These are phyloP conservation scores for Ogataea haglerorum DNA, from an alignment of 805 yeast species.

Conservation along the genomic window DNA sequence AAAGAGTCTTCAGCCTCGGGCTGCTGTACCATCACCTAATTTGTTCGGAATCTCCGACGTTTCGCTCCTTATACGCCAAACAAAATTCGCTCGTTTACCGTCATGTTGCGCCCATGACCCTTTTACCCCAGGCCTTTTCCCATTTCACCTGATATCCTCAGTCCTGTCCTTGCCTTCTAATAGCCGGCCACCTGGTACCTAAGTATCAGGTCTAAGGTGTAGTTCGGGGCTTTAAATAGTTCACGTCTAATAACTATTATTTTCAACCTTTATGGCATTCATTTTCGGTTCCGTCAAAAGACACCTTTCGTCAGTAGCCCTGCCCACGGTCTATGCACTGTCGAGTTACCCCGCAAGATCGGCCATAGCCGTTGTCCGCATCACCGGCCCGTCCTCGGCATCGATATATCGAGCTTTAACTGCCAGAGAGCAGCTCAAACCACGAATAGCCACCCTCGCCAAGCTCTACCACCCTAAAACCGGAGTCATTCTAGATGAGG, in stretches of 20 bases:
- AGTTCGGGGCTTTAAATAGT: slow-evolving; percentile 2
- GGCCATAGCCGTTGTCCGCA: slow-evolving; percentile 82
- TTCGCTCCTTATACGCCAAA: slow-evolving; percentile 4
- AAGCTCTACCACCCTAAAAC: slow-evolving; percentile 46
- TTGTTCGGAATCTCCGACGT: neutral
- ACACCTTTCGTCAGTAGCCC: neutral
- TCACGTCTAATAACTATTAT: slow-evolving; percentile 4
- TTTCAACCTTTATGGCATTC: neutral
- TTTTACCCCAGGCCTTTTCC: neutral
- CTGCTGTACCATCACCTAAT: slow-evolving; percentile 39
- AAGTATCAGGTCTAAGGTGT: slow-evolving; percentile 7
- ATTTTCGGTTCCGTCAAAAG: neutral
- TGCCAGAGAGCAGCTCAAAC: slow-evolving; percentile 36
- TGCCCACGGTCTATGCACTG: slow-evolving; percentile 79
- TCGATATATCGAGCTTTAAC: slow-evolving; percentile 49
- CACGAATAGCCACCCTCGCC: slow-evolving; percentile 56
- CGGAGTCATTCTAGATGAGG: slow-evolving; percentile 62
- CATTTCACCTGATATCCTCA: neutral
- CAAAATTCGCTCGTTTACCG: neutral
- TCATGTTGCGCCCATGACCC: neutral
- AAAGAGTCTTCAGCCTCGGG: slow-evolving; percentile 42
- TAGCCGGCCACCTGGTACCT: neutral
- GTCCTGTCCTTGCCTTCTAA: neutral
- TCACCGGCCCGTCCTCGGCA: slow-evolving; percentile 67
- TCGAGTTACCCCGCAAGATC: slow-evolving; percentile 80